These are phyloP conservation scores for Talaromyces funiculosus DNA, from an alignment of 2,329 filamentous ascomycete genomes.

Conservation along the genomic window DNA sequence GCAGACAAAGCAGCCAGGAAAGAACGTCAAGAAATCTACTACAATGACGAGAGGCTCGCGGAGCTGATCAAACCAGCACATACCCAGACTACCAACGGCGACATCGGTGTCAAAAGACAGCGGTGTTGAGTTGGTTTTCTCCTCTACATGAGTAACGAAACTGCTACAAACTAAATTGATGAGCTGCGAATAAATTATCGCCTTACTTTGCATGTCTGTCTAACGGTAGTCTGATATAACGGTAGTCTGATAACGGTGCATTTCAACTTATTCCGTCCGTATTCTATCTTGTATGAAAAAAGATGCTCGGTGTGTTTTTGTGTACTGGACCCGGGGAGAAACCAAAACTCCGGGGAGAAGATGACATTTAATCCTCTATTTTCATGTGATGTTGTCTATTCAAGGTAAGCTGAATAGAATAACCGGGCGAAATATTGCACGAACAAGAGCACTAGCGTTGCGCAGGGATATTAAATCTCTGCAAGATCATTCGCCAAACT, in stretches of 20 bases:
- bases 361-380: not conserved
- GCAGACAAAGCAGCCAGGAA: conserved; percentile 21
- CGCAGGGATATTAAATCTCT: not conserved
- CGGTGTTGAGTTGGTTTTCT: not conserved
- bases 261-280: not conserved
- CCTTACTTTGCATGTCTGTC: not conserved
- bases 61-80: conserved; percentile 3
- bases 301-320: not conserved
- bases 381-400: too few species aligned
- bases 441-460: not conserved
- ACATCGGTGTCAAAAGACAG: not conserved
- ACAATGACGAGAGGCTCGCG: conserved; percentile 19
- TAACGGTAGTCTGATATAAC: not conserved
- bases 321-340: not conserved
- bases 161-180: not conserved
- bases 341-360: not conserved
- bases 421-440: not conserved
- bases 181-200: not conserved
- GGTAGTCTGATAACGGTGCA: not conserved
- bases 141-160: not conserved
- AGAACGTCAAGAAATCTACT: conserved; percentile 19
- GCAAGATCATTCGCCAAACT: not conserved
- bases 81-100: not conserved
- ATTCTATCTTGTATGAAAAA: not conserved
- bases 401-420: too few species aligned